Evolutionary conservation across 257 asterid species (phyloP).

Genomic region (Gynochthodes officinalis): DNA sequence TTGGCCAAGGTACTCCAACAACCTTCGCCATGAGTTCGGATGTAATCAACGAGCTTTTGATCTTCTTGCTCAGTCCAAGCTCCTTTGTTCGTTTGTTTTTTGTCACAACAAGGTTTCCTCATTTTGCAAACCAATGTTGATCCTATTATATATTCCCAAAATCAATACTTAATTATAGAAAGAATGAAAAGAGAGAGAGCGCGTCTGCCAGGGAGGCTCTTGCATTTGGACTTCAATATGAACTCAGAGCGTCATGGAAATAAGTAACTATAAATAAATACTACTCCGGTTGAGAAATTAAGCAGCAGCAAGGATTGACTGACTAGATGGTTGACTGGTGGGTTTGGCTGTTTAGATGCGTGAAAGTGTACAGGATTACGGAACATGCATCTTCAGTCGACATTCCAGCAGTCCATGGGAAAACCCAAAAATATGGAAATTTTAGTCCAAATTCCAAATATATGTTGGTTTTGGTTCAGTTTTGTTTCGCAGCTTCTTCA

Average conservation of each 20-base stretch:
- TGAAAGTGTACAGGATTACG: too few relatives aligned
- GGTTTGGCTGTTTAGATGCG: slow-evolving; percentile 9
- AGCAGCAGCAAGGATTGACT: neutral
- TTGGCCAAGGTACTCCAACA: slow-evolving; percentile 36
- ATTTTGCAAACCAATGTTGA: neutral
- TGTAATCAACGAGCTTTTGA: slow-evolving; percentile 29
- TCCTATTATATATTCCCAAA: too few relatives aligned
- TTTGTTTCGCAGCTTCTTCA: too few relatives aligned
- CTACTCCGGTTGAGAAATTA: neutral
- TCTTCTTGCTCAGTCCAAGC: slow-evolving; percentile 46
- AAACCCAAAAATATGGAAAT: too few relatives aligned
- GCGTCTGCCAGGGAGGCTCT: too few relatives aligned
- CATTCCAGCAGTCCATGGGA: too few relatives aligned
- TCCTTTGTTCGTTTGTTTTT: slow-evolving; percentile 16
- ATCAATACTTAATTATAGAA: neutral
- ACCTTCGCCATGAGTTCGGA: slow-evolving; percentile 36
- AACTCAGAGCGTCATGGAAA: too few relatives aligned
- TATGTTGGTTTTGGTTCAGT: too few relatives aligned
- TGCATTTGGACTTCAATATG: too few relatives aligned
- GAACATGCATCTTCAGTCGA: neutral
- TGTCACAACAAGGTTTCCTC: slow-evolving; percentile 20
- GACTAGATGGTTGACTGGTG: slow-evolving; percentile 14
- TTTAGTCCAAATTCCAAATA: too few relatives aligned
- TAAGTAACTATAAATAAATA: neutral
- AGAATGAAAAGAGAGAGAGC: neutral